Evolutionary conservation across 2,329 filamentous ascomycete species (phyloP).

Genomic region (Fonsecaea pedrosoi): DNA sequence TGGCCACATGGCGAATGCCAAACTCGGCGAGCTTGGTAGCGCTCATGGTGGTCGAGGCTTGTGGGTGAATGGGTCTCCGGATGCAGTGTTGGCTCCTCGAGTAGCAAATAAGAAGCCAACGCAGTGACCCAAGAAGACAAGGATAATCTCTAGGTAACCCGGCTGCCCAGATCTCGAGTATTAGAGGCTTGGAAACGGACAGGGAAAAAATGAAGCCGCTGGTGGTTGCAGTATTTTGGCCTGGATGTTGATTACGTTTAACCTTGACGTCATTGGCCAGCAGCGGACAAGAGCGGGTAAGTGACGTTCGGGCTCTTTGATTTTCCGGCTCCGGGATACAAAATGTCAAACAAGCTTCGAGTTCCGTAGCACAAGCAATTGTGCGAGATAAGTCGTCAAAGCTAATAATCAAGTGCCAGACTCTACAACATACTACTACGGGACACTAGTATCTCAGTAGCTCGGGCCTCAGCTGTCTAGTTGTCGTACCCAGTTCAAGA

Average conservation of each 20-base stretch:
- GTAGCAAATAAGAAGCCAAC: background rate
- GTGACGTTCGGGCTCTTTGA: background rate
- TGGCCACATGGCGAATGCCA: slow-evolving; percentile 40
- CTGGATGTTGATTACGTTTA: slow-evolving; percentile 15
- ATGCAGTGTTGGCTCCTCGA: background rate
- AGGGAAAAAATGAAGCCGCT: background rate
- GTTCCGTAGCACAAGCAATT: too few species aligned
- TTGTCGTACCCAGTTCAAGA: background rate
- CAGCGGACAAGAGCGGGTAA: too few species aligned
- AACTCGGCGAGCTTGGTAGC: slow-evolving; percentile 41
- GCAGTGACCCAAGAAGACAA: background rate
- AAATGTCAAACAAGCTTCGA: too few species aligned
- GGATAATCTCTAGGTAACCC: background rate
- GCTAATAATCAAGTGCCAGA: background rate
- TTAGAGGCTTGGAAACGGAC: background rate
- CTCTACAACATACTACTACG: background rate
- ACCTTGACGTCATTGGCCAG: slow-evolving; percentile 15
- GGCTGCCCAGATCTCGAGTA: background rate
- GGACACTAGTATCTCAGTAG: background rate
- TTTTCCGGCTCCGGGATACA: background rate
- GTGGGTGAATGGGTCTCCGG: background rate
- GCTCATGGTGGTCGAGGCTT: slow-evolving; percentile 1
- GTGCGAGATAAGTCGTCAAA: background rate
- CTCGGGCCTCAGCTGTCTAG: background rate
- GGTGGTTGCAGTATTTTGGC: background rate